Conservation (phyloP, 495 filamentous ascomycete species). For the Talaromyces proteolyticus region DNA sequence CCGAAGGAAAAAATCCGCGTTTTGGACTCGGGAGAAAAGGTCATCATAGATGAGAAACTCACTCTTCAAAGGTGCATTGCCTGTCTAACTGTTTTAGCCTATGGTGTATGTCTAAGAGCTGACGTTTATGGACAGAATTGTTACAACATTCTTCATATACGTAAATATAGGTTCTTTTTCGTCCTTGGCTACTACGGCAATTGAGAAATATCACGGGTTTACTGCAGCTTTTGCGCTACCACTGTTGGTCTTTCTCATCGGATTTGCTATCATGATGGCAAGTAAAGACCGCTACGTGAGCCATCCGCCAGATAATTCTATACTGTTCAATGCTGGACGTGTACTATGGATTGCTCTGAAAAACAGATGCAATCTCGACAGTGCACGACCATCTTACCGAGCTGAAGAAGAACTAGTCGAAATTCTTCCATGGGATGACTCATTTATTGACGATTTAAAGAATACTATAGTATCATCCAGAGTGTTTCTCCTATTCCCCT, state of each 20-base stretch:
- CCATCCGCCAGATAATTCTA: conserved; percentile 31
- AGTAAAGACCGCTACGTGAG: conserved; percentile 24
- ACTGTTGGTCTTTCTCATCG: conserved; percentile 17
- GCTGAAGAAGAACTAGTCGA: background rate
- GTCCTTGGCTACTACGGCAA: conserved; percentile 17
- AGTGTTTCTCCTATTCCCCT: conserved; percentile 49
- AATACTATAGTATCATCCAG: conserved; percentile 54
- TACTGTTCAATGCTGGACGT: conserved; percentile 38
- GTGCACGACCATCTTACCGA: conserved; percentile 11
- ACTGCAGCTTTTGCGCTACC: conserved; percentile 53
- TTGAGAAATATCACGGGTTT: conserved; percentile 47
- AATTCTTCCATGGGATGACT: conserved; percentile 47
- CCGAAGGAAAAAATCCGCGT: conserved; percentile 27
- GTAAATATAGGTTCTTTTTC: conserved; percentile 45
- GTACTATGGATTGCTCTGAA: conserved; percentile 14
- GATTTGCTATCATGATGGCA: conserved; percentile 3
- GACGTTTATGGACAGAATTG: too few relatives aligned
- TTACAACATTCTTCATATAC: conserved; percentile 38
- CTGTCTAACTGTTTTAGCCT: background rate
- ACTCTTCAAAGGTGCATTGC: conserved; percentile 26
- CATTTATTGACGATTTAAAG: conserved; percentile 58
- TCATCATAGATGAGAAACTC: conserved; percentile 62
- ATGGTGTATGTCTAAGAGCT: background rate
- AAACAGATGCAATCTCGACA: conserved; percentile 16
- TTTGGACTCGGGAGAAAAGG: conserved; percentile 49